These are phyloP conservation scores for Nidularia pulvinata DNA, from an alignment of 768 basidiomycete species.

Conservation along the genomic window DNA sequence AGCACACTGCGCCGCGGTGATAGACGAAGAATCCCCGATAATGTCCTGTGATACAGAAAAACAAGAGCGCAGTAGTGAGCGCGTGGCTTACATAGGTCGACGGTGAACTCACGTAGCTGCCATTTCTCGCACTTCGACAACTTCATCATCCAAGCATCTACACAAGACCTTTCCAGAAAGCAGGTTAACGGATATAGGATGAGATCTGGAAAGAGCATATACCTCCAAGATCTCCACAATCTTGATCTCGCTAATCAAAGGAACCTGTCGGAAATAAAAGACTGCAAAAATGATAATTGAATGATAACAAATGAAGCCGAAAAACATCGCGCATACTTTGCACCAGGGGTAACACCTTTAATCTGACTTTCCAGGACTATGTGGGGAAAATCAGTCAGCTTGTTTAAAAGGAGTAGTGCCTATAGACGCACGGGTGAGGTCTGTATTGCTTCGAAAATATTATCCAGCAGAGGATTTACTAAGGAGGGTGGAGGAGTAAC, in stretches of 20 bases:
- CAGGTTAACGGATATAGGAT: not conserved
- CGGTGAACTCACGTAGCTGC: constrained; percentile 66
- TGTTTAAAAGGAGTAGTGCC: not conserved
- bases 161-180: constrained; percentile 59
- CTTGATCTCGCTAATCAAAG: constrained; percentile 75
- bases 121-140: constrained; percentile 90
- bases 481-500: constrained; percentile 75
- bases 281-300: constrained; percentile 33
- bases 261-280: constrained; percentile 87
- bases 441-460: constrained; percentile 77
- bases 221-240: constrained; percentile 84
- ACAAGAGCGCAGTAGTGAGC: too few species aligned
- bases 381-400: not conserved
- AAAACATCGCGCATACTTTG: constrained; percentile 47
- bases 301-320: not conserved
- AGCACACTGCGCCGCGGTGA: constrained; percentile 79
- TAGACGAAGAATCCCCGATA: constrained; percentile 82
- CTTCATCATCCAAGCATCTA: constrained; percentile 81
- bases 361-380: constrained; percentile 86
- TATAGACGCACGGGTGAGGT: constrained; percentile 59
- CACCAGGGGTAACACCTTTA: constrained; percentile 84
- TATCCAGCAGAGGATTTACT: constrained; percentile 66
- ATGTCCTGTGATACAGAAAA: constrained; percentile 41
- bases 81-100: not conserved
- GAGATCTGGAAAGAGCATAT: constrained; percentile 5